Evolutionary conservation across 75 land plant species (phyloP), one percentile per base, ranked within the genome.

Genomic region (Selaginella tamariscina): DNA sequence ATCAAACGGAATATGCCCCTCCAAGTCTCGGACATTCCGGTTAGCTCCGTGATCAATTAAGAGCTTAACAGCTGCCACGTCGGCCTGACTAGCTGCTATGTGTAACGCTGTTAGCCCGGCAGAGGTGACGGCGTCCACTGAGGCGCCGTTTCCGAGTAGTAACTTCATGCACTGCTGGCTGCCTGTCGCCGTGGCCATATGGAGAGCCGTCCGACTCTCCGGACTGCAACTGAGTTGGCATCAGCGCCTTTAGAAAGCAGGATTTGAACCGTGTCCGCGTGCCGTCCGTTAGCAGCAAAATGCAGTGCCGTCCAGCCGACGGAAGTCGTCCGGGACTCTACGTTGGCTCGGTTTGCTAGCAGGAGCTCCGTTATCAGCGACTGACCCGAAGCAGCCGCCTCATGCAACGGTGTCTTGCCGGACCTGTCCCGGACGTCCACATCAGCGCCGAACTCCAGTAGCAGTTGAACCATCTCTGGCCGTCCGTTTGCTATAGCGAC

Each of bases 1-100:
- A 72, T 88, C 88, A 29, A 88, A 70, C 8, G 91, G 73, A 5
- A 83, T 74, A 68, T 88, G 83, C 26, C 88, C 91, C 54, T 88
- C 83, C 15, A 44, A 1, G 67, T 85, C 88, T 49, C 32, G 56
- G 26, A 32, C 24, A 0, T 83, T 56, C 57, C 81, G 0, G 29
- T 68, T 79, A 28, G 75, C 74, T 0, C 83, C 82, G 28, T 31
- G 49, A 30, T 81, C 83, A 2, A 39, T 39, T 0, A 85, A 30
- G 1, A 87, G 78, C 65, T 68, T 54, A n/a, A 39, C 0, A 2
- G 49, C 49, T 15, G 49, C 49, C 49, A 39, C 49, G 49, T 39
- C 49, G 49, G 49, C 49, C 49, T 39, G 49, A 15, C 49, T 15
- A 5, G 49, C 49, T 15, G 49, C 49, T 5, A 39, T 39, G 49